Percentiles rank a stretch among this genome's conserved stretches.
phyloP scores from a whole-genome alignment of 768 basidiomycete genomes.

The Lactarius vividus region DNA sequence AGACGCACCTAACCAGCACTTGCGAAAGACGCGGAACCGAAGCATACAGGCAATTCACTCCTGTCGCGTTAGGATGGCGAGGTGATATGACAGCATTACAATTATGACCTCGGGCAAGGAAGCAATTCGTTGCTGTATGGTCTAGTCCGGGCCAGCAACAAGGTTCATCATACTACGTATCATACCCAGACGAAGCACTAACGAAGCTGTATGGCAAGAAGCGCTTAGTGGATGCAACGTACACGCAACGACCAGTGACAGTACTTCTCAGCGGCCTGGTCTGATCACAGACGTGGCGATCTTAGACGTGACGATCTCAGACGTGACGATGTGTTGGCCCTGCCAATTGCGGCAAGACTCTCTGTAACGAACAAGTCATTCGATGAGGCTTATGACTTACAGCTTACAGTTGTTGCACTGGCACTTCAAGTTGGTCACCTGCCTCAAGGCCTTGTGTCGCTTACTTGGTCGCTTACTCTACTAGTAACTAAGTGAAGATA shows the following conservation, averaged over 20 bases:
- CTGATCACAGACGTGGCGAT: too few relatives aligned
- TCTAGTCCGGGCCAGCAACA: not conserved
- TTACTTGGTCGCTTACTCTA: not conserved
- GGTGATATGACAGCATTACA: not conserved
- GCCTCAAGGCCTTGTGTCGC: conserved; percentile 2
- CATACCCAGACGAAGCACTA: not conserved
- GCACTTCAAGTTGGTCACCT: not conserved
- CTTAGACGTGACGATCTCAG: too few relatives aligned
- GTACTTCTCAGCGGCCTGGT: too few relatives aligned
- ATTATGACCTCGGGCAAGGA: not conserved
- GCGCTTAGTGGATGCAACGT: not conserved
- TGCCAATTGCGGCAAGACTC: too few relatives aligned
- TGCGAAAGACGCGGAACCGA: conserved; percentile 27
- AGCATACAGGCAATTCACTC: conserved; percentile 3
- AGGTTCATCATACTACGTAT: not conserved
- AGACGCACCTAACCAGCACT: conserved; percentile 26
- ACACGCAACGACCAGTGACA: not conserved
- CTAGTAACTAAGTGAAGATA: not conserved
- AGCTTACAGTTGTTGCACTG: not conserved
- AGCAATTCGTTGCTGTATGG: not conserved
- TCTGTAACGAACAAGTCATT: not conserved
- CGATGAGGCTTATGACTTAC: not conserved
- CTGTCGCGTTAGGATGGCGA: not conserved
- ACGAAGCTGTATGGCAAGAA: not conserved
- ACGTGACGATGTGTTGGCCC: too few relatives aligned